These are phyloP conservation scores for Cryomyces minteri DNA, from an alignment of 495 filamentous ascomycete genomes.

Conservation along the genomic window DNA sequence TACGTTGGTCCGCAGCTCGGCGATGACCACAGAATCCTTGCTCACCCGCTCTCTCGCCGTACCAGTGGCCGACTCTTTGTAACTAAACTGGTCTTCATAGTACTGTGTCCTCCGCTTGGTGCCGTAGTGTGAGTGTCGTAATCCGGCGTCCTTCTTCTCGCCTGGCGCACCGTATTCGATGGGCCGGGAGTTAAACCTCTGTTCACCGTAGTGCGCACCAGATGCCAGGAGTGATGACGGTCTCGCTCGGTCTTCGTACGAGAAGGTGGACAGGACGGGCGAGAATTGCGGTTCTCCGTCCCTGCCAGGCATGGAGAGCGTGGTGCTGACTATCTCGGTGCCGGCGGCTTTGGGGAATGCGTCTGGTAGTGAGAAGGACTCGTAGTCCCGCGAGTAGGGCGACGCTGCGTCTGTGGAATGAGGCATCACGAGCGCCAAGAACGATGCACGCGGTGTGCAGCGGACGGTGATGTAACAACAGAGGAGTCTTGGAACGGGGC, in stretches of 20 bases:
- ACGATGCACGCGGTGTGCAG: too few relatives aligned
- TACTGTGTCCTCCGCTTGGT: slow-evolving; percentile 22
- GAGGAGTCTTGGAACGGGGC: too few relatives aligned
- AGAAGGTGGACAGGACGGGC: not conserved
- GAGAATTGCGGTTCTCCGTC: not conserved
- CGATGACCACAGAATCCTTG: slow-evolving; percentile 53
- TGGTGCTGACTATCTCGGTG: too few relatives aligned
- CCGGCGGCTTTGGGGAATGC: too few relatives aligned
- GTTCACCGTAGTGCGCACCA: not conserved
- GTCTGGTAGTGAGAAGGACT: too few relatives aligned
- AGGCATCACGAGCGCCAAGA: too few relatives aligned
- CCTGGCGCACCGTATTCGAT: not conserved
- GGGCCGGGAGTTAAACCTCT: not conserved
- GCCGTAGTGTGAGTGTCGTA: not conserved
- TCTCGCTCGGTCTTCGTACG: not conserved
- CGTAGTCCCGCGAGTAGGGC: too few relatives aligned
- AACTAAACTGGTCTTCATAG: slow-evolving; percentile 40
- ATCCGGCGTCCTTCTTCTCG: slow-evolving; percentile 1
- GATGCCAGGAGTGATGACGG: not conserved
- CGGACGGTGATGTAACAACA: too few relatives aligned
- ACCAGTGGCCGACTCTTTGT: slow-evolving; percentile 23
- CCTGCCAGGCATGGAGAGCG: too few relatives aligned
- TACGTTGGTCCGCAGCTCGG: slow-evolving; percentile 70
- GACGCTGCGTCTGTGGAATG: too few relatives aligned
- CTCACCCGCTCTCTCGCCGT: slow-evolving; percentile 37